Percentiles rank a stretch among this genome's conserved stretches.
These are phyloP conservation scores for Umbelopsis isabellina DNA, from an alignment of 192 early-diverging fungal species.

Conservation along the genomic window DNA sequence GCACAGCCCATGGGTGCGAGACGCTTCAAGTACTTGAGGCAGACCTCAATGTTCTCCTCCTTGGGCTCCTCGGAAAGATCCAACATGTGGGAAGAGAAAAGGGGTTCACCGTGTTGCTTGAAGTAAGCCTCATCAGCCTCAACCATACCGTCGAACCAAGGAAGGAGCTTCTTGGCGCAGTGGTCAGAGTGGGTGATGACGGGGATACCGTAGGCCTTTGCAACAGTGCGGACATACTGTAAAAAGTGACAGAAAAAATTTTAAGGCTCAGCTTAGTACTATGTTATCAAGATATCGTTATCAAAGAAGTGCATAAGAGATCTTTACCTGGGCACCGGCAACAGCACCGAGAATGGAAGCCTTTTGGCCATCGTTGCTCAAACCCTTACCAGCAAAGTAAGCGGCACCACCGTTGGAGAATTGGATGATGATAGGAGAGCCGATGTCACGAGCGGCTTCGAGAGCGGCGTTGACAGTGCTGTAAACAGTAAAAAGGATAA, in stretches of 20 bases:
- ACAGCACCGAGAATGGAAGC: constrained; percentile 90
- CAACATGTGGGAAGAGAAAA: constrained; percentile 98
- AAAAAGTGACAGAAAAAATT: constrained; percentile 21
- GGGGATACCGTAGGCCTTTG: constrained; percentile 43
- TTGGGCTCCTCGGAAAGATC: constrained; percentile 91
- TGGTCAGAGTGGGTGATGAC: constrained; percentile 91
- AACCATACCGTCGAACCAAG: constrained; percentile 98
- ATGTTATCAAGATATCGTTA: constrained; percentile 20
- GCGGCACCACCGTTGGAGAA: constrained; percentile 93
- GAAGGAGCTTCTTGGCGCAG: constrained; percentile 96
- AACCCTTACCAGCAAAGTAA: constrained; percentile 92
- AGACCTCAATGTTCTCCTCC: constrained; percentile 88
- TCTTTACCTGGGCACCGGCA: constrained; percentile 86
- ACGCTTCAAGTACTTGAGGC: constrained; percentile 86
- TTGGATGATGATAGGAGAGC: constrained; percentile 93
- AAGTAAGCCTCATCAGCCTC: constrained; percentile 95
- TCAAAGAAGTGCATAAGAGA: constrained; percentile 14
- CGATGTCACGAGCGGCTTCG: constrained; percentile 91
- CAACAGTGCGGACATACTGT: constrained; percentile 39
- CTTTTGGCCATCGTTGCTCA: constrained; percentile 85
- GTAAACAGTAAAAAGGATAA: constrained; percentile 7
- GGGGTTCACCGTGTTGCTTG: constrained; percentile 88
- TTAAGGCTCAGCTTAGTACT: constrained; percentile 17
- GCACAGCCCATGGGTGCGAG: constrained; percentile 81
- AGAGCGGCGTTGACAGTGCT: constrained; percentile 87